A percentile compares a stretch with the other conserved stretches of the same genome.
phyloP scores from a whole-genome alignment of 495 filamentous ascomycete genomes.

The Penicilliopsis zonata region DNA sequence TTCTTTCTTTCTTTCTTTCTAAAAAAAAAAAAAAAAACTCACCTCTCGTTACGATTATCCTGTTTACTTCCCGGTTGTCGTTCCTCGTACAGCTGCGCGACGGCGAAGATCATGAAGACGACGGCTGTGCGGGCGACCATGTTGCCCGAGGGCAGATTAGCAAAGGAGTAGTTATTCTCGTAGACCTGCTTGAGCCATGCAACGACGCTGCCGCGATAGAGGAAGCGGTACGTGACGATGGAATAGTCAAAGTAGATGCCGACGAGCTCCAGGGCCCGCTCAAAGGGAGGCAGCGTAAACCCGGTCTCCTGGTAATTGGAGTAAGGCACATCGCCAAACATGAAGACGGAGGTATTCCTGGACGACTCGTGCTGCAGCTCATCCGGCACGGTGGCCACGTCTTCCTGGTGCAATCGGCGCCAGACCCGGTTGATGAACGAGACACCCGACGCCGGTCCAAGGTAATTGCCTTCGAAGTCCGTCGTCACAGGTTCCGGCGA shows the following conservation, averaged over 20 bases:
- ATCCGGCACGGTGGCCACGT: conserved; percentile 20
- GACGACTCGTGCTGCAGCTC: conserved; percentile 22
- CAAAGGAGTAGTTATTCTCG: conserved; percentile 18
- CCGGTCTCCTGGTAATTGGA: conserved; percentile 14
- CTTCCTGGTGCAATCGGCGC: conserved; percentile 31
- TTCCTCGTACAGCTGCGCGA: conserved; percentile 26
- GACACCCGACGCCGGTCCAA: conserved; percentile 32
- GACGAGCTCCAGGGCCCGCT: conserved; percentile 23
- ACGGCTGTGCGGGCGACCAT: conserved; percentile 31
- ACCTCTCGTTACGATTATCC: conserved; percentile 20
- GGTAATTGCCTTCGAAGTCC: conserved; percentile 35
- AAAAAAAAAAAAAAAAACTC: conserved; percentile 1
- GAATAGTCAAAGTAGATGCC: conserved; percentile 34
- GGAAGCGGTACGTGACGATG: conserved; percentile 36
- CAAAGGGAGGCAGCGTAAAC: conserved; percentile 22
- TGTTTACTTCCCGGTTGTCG: conserved; percentile 9
- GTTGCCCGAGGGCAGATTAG: conserved; percentile 21
- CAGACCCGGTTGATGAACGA: conserved; percentile 36
- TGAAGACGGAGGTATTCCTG: conserved; percentile 27
- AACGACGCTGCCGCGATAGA: conserved; percentile 29
- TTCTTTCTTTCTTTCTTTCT: too few species aligned
- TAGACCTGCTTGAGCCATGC: conserved; percentile 28
- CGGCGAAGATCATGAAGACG: conserved; percentile 32
- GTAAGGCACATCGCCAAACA: conserved; percentile 35
- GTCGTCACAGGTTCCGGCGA: conserved; percentile 33